Evolutionary conservation across 75 land plant genomes (phyloP).

Genomic region (Sequoia sempervirens): DNA sequence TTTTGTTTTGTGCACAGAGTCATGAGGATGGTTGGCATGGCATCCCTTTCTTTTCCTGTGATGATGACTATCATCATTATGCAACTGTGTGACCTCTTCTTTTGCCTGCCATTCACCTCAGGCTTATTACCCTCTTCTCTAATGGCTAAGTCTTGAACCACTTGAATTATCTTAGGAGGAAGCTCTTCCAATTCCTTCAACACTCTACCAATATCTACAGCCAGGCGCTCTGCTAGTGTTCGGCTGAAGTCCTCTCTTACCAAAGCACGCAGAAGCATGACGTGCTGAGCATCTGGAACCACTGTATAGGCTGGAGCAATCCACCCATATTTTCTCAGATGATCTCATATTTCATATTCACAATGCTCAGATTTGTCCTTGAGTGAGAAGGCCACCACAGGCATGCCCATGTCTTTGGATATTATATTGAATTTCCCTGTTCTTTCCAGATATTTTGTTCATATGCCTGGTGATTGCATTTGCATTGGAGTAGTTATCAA

Average conservation of each 20-base stretch:
- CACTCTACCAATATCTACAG: slow-evolving; percentile 18
- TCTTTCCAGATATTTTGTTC: slow-evolving; percentile 17
- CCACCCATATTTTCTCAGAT: slow-evolving; percentile 46
- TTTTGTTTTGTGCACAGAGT: too few species aligned
- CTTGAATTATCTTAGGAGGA: slow-evolving; percentile 9
- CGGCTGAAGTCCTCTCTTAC: slow-evolving; percentile 51
- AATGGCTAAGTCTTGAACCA: too few species aligned
- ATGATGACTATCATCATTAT: too few species aligned
- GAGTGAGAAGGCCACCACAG: slow-evolving; percentile 47
- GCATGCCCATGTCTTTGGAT: slow-evolving; percentile 51
- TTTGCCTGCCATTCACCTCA: too few species aligned
- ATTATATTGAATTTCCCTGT: slow-evolving; percentile 45
- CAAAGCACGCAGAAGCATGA: slow-evolving; percentile 41
- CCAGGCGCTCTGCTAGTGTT: slow-evolving; percentile 34
- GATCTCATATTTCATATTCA: slow-evolving; percentile 38
- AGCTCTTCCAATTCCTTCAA: slow-evolving; percentile 23
- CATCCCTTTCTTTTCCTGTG: too few species aligned
- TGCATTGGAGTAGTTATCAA: too few species aligned
- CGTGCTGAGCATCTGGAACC: slow-evolving; percentile 40
- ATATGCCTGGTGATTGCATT: too few species aligned
- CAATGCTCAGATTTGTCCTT: too few species aligned
- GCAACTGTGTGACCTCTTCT: too few species aligned
- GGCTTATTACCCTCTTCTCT: too few species aligned
- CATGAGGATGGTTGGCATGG: too few species aligned
- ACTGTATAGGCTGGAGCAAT: slow-evolving; percentile 56